A percentile compares a stretch with the other conserved stretches of the same genome.
Evolutionary conservation across 352 stramenopile species (phyloP).

Genomic region (Globisporangium orthogonon): DNA sequence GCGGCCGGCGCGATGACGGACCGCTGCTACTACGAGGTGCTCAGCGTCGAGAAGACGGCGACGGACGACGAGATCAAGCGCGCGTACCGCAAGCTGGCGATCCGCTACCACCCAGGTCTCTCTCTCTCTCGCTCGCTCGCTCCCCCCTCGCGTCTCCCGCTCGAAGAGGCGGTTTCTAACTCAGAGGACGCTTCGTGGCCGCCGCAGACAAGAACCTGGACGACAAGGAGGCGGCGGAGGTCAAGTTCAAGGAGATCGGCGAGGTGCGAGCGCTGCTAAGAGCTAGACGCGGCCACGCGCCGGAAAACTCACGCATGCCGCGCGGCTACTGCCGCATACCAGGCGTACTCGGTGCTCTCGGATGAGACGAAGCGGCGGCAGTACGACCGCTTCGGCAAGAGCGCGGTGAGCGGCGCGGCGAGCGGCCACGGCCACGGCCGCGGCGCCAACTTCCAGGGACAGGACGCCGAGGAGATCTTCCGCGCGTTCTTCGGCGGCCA

Average conservation of each 20-base stretch:
- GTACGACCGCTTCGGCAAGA: conserved; percentile 91
- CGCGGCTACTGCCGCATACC: neutral
- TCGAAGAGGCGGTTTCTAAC: neutral
- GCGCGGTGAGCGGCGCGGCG: conserved; percentile 34
- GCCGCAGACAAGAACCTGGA: conserved; percentile 84
- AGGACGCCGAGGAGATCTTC: conserved; percentile 81
- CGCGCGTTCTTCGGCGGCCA: conserved; percentile 76
- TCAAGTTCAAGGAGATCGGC: conserved; percentile 89
- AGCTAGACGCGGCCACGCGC: no score
- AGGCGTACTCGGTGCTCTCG: conserved; percentile 89
- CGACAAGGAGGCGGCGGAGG: conserved; percentile 79
- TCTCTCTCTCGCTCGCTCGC: neutral
- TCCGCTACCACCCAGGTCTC: conserved; percentile 84
- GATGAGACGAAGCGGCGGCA: conserved; percentile 83
- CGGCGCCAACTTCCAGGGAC: conserved; percentile 55
- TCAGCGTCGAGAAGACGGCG: conserved; percentile 61
- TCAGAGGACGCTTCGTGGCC: neutral
- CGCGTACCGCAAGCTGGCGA: conserved; percentile 82
- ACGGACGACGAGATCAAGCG: conserved; percentile 78
- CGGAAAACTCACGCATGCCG: no score
- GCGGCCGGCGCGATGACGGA: conserved; percentile 31
- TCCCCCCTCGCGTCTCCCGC: no score
- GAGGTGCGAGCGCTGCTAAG: conserved; percentile 29
- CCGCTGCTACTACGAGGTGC: conserved; percentile 64
- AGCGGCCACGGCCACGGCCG: conserved; percentile 17